Evolutionary conservation across 2,329 filamentous ascomycete species (phyloP), one percentile per base, ranked within the genome.

Genomic region (Trichophyton verrucosum): DNA sequence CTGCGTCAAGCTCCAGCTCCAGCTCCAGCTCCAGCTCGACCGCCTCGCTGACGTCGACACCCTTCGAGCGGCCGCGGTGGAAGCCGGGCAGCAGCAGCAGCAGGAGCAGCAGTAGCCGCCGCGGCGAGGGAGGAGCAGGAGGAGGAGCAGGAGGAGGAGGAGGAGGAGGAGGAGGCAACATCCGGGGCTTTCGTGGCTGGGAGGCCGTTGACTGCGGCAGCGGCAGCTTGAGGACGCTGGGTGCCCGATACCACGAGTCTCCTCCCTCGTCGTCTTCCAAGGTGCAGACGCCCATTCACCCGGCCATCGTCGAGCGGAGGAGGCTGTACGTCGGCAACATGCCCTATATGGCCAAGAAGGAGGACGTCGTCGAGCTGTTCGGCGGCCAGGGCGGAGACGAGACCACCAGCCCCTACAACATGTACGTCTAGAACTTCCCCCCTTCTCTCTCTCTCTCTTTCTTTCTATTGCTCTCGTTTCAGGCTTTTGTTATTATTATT

Each of bases 301-400:
- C 38, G 36, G 72, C 73, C 11, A 74, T 75, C 46, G 69, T 67
- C 3, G 73, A 74, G 61, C 75, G 75, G 17, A 74, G 75, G 53
- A 72, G 78, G 40, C 69, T 83, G 3, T 82, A 82, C 64, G 75
- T 83, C 11, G 81, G 80, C 61, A 82, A 81, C 64, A 73, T 82
- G 68, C 76, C 79, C 0, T 82, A 82, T 66, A 76, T 76, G 58
- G 80, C 79, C n/a, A 79, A 79, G 66, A 69, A 72, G 55, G 71
- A 77, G 62, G 80, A 82, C 68, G 75, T 82, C 51, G 72, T 78
- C 65, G 68, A 69, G 9, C 68, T 82, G 44, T 81, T 82, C 67
- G 13, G 20, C n/a, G 27, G 15, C 4, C 13, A n/a, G 7, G 27
- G 15, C 15, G 36, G 17, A 24, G 36, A 22, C 36, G 68, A 22